These are phyloP conservation scores for Vitis vinifera DNA, from an alignment of 164 flowering plant species.

Conservation along the genomic window ASM3070453v1 NC_081822.1:9492501-9493000, in stretches of 20 bases:
- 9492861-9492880: constrained; percentile 20
- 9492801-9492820: constrained; percentile 25
- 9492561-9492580: too few species aligned
- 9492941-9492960: constrained; percentile 42
- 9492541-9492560: too few species aligned
- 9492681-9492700: constrained; percentile 77
- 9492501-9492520: too few species aligned
- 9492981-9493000: constrained; percentile 63
- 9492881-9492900: constrained; percentile 22
- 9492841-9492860: constrained; percentile 53
- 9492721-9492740: constrained; percentile 59
- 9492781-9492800: background rate
- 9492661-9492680: constrained; percentile 72
- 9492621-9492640: background rate
- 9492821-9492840: constrained; percentile 42
- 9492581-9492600: too few species aligned
- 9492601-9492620: background rate
- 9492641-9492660: constrained; percentile 64
- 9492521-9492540: too few species aligned
- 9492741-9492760: constrained; percentile 18
- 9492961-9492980: constrained; percentile 64
- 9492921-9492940: constrained; percentile 11
- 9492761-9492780: constrained; percentile 8
- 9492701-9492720: constrained; percentile 42
- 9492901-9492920: constrained; percentile 14